Conservation (phyloP, 225 moss, liverwort and hornwort species). For the Pseudisothecium myosuroides region DNA sequence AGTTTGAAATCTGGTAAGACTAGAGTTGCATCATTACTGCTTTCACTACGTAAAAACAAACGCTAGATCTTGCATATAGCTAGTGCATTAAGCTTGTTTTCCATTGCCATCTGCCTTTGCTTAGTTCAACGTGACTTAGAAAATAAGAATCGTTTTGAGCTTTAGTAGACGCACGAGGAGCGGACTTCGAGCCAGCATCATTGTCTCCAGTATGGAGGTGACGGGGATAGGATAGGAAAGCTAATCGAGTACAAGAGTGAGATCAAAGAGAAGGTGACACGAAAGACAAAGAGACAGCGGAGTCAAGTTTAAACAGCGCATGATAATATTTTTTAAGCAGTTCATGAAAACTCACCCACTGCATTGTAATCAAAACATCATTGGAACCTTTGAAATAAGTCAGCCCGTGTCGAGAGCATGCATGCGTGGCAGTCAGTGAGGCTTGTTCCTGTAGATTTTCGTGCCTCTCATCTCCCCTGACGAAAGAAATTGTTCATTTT, state of each 20-base stretch:
- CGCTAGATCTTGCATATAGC: neutral
- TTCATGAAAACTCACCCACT: neutral
- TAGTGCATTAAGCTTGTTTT: neutral
- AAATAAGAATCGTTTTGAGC: neutral
- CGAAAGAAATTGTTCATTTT: neutral
- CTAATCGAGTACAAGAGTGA: neutral
- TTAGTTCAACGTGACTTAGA: neutral
- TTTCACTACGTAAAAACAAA: neutral
- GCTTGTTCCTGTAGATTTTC: neutral
- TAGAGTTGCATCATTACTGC: neutral
- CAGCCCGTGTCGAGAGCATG: neutral
- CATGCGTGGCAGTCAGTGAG: neutral
- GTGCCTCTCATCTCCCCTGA: neutral
- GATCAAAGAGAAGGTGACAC: neutral
- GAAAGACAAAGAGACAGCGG: neutral
- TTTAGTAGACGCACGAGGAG: neutral
- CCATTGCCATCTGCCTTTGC: neutral
- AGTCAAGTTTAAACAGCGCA: neutral
- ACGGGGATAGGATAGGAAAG: neutral
- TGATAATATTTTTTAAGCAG: neutral
- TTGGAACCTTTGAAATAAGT: neutral
- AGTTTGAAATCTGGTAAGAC: neutral
- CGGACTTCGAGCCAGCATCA: neutral
- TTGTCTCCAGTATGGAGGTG: neutral
- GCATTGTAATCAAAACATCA: neutral